Conservation (phyloP, 768 basidiomycete genomes). For the Calocera cornea region DNA sequence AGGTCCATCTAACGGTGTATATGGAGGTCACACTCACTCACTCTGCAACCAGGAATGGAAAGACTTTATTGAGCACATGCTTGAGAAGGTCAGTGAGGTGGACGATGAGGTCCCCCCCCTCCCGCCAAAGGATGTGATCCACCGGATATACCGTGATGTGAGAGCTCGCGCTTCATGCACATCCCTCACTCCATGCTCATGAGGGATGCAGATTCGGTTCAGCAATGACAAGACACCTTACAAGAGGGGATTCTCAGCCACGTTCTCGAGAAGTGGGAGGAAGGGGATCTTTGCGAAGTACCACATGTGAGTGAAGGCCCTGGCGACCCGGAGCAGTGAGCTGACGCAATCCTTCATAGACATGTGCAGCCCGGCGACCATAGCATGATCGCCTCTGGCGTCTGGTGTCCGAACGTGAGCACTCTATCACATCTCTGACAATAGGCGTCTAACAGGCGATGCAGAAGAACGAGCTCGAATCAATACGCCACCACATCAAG, state of each 20-base stretch:
- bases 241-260: slow-evolving; percentile 67
- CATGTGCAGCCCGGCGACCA: slow-evolving; percentile 31
- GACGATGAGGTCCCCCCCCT: slow-evolving; percentile 78
- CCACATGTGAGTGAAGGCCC: slow-evolving; percentile 39
- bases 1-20: slow-evolving; percentile 19
- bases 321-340: neutral
- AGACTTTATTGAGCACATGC: slow-evolving; percentile 61
- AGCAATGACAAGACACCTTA: slow-evolving; percentile 95
- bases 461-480: slow-evolving; percentile 56
- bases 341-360: neutral
- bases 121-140: slow-evolving; percentile 81
- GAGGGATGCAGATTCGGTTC: slow-evolving; percentile 56
- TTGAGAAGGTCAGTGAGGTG: slow-evolving; percentile 48
- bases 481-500: slow-evolving; percentile 59
- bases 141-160: slow-evolving; percentile 87
- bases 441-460: slow-evolving; percentile 22
- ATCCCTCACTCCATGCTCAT: too few relatives aligned
- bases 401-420: slow-evolving; percentile 49
- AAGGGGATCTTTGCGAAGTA: slow-evolving; percentile 85
- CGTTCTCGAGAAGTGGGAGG: slow-evolving; percentile 75
- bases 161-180: slow-evolving; percentile 15
- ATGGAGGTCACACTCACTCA: neutral
- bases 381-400: slow-evolving; percentile 64
- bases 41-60: slow-evolving; percentile 51
- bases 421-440: neutral